Evolutionary conservation across 805 yeast genomes (phyloP).

Genomic region (Clavispora vitiphila): DNA sequence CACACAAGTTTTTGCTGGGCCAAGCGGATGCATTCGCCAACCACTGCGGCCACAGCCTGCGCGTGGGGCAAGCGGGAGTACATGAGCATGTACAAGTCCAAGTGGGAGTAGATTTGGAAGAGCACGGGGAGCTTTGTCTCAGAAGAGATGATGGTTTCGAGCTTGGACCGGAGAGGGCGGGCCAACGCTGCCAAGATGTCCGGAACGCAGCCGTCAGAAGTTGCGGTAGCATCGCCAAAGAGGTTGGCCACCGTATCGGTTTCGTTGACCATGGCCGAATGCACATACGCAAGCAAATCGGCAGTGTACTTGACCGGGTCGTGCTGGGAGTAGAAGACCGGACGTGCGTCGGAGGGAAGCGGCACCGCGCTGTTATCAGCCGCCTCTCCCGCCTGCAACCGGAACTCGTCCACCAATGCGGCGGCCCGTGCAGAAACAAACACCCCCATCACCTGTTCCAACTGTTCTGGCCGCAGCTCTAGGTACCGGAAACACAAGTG

Average conservation of each 20-base stretch:
- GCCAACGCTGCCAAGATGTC: constrained; percentile 50
- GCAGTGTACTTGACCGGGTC: constrained; percentile 83
- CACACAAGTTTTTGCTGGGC: constrained; percentile 24
- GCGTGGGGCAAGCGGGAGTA: constrained; percentile 39
- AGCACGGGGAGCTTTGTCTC: constrained; percentile 55
- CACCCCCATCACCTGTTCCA: constrained; percentile 55
- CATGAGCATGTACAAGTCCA: constrained; percentile 69
- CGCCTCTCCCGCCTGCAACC: constrained; percentile 45
- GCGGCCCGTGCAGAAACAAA: constrained; percentile 70
- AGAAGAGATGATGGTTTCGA: constrained; percentile 64
- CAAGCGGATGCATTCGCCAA: constrained; percentile 20
- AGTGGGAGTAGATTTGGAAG: constrained; percentile 54
- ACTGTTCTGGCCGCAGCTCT: constrained; percentile 40
- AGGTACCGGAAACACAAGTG: constrained; percentile 29
- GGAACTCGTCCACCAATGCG: constrained; percentile 60
- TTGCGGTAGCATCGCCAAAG: constrained; percentile 31
- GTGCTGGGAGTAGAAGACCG: constrained; percentile 62
- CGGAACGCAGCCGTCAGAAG: constrained; percentile 16
- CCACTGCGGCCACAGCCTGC: constrained; percentile 18
- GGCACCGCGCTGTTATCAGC: constrained; percentile 5
- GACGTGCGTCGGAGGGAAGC: constrained; percentile 23
- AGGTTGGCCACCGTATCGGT: constrained; percentile 66
- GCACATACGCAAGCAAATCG: constrained; percentile 83
- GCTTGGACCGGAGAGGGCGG: constrained; percentile 54
- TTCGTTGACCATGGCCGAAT: constrained; percentile 82